Evolutionary conservation across 2,329 filamentous ascomycete genomes (phyloP), one percentile per base, ranked within the genome.

Genomic region (Epichloe brachyelytri): DNA sequence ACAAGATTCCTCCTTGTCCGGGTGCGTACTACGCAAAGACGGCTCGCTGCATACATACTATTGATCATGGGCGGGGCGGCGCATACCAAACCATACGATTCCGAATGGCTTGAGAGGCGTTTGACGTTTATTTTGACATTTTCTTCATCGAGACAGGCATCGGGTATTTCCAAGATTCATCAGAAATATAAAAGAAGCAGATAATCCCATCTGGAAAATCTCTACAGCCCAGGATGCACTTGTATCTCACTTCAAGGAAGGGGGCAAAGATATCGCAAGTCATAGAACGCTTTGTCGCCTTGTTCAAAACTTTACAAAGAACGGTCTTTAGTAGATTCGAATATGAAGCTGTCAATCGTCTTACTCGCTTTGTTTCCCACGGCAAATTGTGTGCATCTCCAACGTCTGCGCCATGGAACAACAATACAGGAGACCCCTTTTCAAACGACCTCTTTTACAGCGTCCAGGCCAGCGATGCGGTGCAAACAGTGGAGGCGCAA

Each of bases 381-480:
- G 36, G 45, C 38, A 14, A n/a, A 22, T 11, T 37, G 45, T 17
- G 38, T 17, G 8, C 34, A 26, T 4, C 3, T 26, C 15, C 19
- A 38, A 14, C 6, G 8, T 26, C 34, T 30, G 14, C 19, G 34
- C 15, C 34, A 22, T n/a, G 20, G 38, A 38, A 26, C 45, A 26
- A 17, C 45, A 22, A 17, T 34, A 30, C 45, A 17, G 6, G 19
- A 46, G 14, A 26, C 45, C 12, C 45, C 8, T 46, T 26, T 26
- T 15, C 26, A 17, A 14, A 46, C 34, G 14, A 38, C 15, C 11
- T 46, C 12, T 17, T 12, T 17, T 12, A 4, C 38, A 30, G 34
- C 45, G 45, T 26, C 19, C 26, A 34, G 41, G 34, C 17, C 34
- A 34, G 12, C 46, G 50, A 44, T 52, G 50, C 19, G 50, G 50